Percentiles rank a stretch among this genome's conserved stretches.
phyloP scores from a whole-genome alignment of 2,329 filamentous ascomycete genomes.

The Amesomyces nigricolor region DNA sequence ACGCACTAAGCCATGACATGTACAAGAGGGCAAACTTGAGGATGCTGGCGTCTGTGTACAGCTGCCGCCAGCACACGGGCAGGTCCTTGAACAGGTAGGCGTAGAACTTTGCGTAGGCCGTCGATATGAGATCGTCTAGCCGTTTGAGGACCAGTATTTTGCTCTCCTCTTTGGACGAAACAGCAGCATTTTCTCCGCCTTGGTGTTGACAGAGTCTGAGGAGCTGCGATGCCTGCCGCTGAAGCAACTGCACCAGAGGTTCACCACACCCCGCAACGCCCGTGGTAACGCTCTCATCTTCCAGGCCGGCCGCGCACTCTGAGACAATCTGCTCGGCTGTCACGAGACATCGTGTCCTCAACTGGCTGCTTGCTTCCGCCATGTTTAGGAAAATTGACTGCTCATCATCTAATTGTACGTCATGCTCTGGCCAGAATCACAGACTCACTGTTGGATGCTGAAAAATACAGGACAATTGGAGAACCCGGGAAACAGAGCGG shows the following conservation, averaged over 20 bases:
- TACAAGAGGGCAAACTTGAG: constrained; percentile 48
- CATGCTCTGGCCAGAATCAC: too few relatives aligned
- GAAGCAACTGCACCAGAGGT: constrained; percentile 22
- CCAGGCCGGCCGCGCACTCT: constrained; percentile 15
- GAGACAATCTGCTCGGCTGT: constrained; percentile 19
- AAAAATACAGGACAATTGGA: too few relatives aligned
- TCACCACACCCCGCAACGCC: constrained; percentile 20
- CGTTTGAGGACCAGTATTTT: constrained; percentile 35
- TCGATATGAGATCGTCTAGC: constrained; percentile 50
- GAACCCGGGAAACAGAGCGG: too few relatives aligned
- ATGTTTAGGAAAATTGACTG: background rate
- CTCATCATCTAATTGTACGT: too few relatives aligned
- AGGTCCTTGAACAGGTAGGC: constrained; percentile 63
- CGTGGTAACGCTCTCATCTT: background rate
- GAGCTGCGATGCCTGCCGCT: constrained; percentile 21
- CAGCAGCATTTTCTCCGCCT: background rate
- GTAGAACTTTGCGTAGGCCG: constrained; percentile 63
- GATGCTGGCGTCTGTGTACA: constrained; percentile 67
- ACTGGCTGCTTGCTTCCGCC: background rate
- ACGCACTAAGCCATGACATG: constrained; percentile 5
- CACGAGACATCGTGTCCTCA: constrained; percentile 11
- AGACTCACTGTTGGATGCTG: too few relatives aligned
- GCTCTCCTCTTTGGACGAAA: background rate
- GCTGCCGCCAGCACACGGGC: constrained; percentile 60
- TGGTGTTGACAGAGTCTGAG: constrained; percentile 11